A percentile compares a stretch with the other conserved stretches of the same genome.
phyloP scores from a whole-genome alignment of 1,284 basidiomycete genomes.

The Boletellus deceptivus region DNA sequence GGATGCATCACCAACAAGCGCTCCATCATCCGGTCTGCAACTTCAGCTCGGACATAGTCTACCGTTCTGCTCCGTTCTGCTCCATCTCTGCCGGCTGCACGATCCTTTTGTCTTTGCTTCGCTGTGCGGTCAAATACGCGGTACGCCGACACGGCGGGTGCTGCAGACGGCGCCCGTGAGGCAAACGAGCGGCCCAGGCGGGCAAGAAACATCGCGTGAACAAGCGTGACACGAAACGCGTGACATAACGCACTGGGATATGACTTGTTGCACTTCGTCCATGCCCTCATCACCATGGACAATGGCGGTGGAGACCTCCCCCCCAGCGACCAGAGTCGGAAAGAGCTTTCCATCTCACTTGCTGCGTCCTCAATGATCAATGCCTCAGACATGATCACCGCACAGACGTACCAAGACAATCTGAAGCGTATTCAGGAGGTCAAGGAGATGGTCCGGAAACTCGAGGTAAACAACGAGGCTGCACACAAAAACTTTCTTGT shows the following conservation, averaged over 20 bases:
- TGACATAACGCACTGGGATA: constrained; percentile 15
- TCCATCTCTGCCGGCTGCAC: constrained; percentile 60
- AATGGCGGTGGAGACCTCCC: constrained; percentile 4
- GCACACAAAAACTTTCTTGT: constrained; percentile 32
- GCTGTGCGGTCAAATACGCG: constrained; percentile 85
- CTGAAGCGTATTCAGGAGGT: constrained; percentile 28
- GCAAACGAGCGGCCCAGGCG: constrained; percentile 36
- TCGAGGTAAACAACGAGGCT: constrained; percentile 30
- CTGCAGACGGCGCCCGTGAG: constrained; percentile 35
- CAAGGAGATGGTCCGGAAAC: constrained; percentile 23
- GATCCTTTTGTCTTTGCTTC: constrained; percentile 83
- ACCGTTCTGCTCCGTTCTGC: constrained; percentile 71
- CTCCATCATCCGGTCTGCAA: constrained; percentile 89
- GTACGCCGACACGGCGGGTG: constrained; percentile 55
- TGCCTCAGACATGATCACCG: constrained; percentile 17
- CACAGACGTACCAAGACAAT: constrained; percentile 28
- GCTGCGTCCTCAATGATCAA: constrained; percentile 30
- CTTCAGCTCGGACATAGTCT: constrained; percentile 91
- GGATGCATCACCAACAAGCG: constrained; percentile 63
- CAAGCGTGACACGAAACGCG: constrained; percentile 18
- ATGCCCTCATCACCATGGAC: constrained; percentile 18
- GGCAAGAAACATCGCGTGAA: constrained; percentile 16
- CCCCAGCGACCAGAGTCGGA: constrained; percentile 6
- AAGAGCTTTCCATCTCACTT: constrained; percentile 16
- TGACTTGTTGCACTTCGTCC: not conserved